These are phyloP conservation scores for Eucalyptus pumila DNA, from an alignment of 345 rosid genomes.

Conservation along the genomic window DNA sequence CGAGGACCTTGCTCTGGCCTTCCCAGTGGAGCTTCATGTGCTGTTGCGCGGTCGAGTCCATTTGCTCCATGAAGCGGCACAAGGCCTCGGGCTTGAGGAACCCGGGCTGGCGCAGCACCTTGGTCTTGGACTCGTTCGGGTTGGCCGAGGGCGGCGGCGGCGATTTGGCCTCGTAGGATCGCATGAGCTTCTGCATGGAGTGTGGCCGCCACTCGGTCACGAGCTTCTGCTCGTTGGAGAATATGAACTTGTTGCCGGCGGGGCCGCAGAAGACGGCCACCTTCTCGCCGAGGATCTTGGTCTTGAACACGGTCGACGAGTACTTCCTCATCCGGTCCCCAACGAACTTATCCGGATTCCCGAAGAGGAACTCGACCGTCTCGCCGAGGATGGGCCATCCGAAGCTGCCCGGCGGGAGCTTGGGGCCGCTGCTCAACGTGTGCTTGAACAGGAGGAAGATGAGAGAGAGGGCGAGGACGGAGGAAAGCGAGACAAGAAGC, in stretches of 20 bases:
- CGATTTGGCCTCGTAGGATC: not conserved
- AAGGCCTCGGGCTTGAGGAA: constrained; percentile 42
- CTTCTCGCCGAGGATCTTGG: constrained; percentile 6
- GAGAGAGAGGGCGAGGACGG: not conserved
- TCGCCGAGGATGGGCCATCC: constrained; percentile 11
- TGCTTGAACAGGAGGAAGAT: not conserved
- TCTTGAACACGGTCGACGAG: constrained; percentile 2
- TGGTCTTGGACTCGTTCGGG: not conserved
- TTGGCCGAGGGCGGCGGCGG: not conserved
- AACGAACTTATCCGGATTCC: constrained; percentile 5
- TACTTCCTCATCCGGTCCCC: not conserved
- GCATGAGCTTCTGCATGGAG: constrained; percentile 10
- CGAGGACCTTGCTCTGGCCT: constrained; percentile 9
- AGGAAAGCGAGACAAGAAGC: not conserved
- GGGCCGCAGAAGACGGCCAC: constrained; percentile 1
- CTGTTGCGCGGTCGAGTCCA: constrained; percentile 23
- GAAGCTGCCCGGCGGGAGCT: constrained; percentile 1
- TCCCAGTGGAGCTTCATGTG: constrained; percentile 23
- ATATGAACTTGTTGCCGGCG: constrained; percentile 4
- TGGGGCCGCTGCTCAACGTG: not conserved
- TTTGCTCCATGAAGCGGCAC: constrained; percentile 13
- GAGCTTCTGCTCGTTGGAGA: constrained; percentile 8
- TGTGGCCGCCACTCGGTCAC: constrained; percentile 2
- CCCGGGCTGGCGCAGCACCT: constrained; percentile 12
- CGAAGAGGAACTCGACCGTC: constrained; percentile 3